Conservation (phyloP, 768 basidiomycete genomes). For the Obba rivulosa region DNA sequence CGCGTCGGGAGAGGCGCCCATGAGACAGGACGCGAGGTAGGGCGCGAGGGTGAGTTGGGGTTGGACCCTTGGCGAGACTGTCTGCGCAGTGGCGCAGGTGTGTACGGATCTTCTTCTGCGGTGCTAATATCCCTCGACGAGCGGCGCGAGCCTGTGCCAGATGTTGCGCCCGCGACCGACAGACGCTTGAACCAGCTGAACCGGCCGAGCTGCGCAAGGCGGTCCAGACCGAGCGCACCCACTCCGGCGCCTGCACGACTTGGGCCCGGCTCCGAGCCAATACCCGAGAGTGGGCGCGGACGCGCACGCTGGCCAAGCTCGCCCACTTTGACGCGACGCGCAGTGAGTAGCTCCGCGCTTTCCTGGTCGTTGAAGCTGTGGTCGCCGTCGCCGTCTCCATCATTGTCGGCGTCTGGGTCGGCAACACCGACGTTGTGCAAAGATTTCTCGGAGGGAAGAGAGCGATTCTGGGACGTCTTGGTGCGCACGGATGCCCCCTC, state of each 20-base stretch:
- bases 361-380: constrained; percentile 36
- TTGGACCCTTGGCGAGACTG: constrained; percentile 15
- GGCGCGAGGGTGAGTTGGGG: constrained; percentile 11
- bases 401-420: constrained; percentile 6
- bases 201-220: constrained; percentile 40
- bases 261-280: constrained; percentile 7
- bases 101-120: constrained; percentile 16
- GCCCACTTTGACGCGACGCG: constrained; percentile 37
- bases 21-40: constrained; percentile 16
- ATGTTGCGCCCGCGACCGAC: constrained; percentile 12
- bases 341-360: constrained; percentile 44
- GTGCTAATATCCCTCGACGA: constrained; percentile 1
- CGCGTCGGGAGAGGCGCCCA: constrained; percentile 9
- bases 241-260: constrained; percentile 19
- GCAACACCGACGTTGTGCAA: constrained; percentile 8
- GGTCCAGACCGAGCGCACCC: constrained; percentile 33
- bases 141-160: constrained; percentile 5
- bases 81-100: constrained; percentile 21
- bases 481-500: constrained; percentile 21
- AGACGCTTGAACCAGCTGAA: constrained; percentile 55
- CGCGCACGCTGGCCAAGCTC: constrained; percentile 19
- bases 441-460: constrained; percentile 17
- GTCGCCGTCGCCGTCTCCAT: constrained; percentile 10
- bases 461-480: constrained; percentile 24
- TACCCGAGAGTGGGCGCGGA: constrained; percentile 1